Evolutionary conservation across 2,329 filamentous ascomycete genomes (phyloP), one percentile per base, ranked within the genome.

Genomic region (Aspergillus tamarii): DNA sequence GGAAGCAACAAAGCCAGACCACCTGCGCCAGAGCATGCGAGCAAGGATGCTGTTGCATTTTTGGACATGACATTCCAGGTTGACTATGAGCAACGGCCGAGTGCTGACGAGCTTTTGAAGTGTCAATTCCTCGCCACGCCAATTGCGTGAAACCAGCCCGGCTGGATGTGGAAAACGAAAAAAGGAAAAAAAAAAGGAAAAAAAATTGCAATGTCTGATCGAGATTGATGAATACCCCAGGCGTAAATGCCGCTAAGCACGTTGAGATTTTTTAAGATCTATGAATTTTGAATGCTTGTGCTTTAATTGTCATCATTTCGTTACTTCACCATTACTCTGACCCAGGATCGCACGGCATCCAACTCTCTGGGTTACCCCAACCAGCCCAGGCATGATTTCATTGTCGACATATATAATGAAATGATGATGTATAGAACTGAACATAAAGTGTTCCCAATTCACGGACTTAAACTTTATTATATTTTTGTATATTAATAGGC

Each of bases 11-110:
- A 92, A 77, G 93, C 93, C 28, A 89, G 92, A 52, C 95, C 95
- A 0, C 94, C 92, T 19, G 91, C 97, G 61, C 95, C 95, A 0
- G 92, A 96, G 14, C 87, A 90, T 70, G 93, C 93, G 14, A 95
- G 92, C 72, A 87, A 89, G 41, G 94, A 97, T 70, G 94, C 93
- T 5, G 87, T 90, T 77, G 86, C 85, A 52, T 99, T 99, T 82
- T 82, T 99, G 68, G 85, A 87, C 61, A 89, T 91, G 81, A 97
- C 95, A 0, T 99, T 99, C 81, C 93, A 98, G 83, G 90, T 97
- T 73, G 94, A 99, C 73, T 92, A 97, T 79, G 93, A 96, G 77
- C 90, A 92, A 82, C 86, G 95, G 69, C 95, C 95, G 4, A 96
- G 89, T 72, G 95, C 95, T 14, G 94, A 97, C 73, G 94, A 98